Conservation (phyloP, 352 stramenopile genomes). For the Phytophthora niederhauseri region DNA sequence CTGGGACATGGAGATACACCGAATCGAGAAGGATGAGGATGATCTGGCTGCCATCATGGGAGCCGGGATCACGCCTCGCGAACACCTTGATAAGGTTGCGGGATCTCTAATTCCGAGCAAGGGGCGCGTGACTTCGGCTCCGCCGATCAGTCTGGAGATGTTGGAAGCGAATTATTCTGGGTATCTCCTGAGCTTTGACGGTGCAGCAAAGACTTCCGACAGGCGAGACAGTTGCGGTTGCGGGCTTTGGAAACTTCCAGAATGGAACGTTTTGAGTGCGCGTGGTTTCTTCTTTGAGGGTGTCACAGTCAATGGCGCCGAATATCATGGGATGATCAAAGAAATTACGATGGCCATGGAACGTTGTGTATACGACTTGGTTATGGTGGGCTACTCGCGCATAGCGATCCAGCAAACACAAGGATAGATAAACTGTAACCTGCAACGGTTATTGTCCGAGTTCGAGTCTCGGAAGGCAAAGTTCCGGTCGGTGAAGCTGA, state of each 20-base stretch:
- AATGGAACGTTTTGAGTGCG: not conserved
- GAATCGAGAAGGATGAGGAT: no score
- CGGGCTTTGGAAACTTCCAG: not conserved
- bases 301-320: not conserved
- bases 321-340: not conserved
- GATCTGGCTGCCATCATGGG: no score
- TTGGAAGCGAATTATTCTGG: not conserved
- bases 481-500: no score
- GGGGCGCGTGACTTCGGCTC: no score
- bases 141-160: no score
- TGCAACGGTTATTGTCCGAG: no score
- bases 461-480: no score
- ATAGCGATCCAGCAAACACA: not conserved
- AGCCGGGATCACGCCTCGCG: no score
- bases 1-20: no score
- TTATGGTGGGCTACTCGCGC: not conserved
- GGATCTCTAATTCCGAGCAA: no score
- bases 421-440: not conserved
- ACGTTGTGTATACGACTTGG: not conserved
- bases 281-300: not conserved
- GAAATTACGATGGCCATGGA: not conserved
- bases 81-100: no score
- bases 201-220: not conserved
- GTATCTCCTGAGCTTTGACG: not conserved
- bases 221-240: not conserved